Base-by-base conservation (phyloP, 2,329 filamentous ascomycete species). In the Ophiosphaerella herpotricha region DNA sequence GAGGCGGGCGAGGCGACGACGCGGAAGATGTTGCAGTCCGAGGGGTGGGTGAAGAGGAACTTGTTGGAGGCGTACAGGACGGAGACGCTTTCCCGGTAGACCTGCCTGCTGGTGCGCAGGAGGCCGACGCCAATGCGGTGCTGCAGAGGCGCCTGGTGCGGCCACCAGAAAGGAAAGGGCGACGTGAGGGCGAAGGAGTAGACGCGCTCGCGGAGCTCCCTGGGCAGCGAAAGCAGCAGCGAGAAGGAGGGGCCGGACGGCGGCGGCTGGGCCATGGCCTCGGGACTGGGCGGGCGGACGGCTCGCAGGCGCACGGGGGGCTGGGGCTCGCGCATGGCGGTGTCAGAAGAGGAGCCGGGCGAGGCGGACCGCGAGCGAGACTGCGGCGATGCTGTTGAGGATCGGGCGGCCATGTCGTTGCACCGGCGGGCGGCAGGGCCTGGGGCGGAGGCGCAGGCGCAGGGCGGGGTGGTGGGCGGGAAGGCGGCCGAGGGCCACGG, bases 21-120 rank as follows among this genome's bases (percentile, higher is more conserved):
- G 52, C 70, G 65, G 55, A 75, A 75, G 54, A 75, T 68, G 59
- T 71, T 75, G 55, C 67, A 71, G 48, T 75, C 72, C 42, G 65
- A 70, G 6, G 72, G 72, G 43, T 75, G 72, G 4, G 61, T 65
- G 61, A 75, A 75, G 44, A 71, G 57, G 47, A 74, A 72, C 40
- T 66, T 69, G 60, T 74, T 75, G 14, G 43, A 43, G 11, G 60
- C 46, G 55, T 74, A 75, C n/a, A 75, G 61, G 12, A 73, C 50
- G 0, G 67, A 63, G 4, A 62, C 63, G 4, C 71, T 65, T 43
- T 75, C 72, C 11, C 54, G 46, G 53, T 73, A 61, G 23, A 74
- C 56, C 41, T 70, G 66, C 8, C 53, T 58, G 46, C 57, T 67
- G 9, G 59, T 52, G 7, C 52, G 63, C 12, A 75, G 58, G 8